Evolutionary conservation across 352 stramenopile species (phyloP), one percentile per base, ranked within the genome.

Genomic region (Albugo laibachii): DNA sequence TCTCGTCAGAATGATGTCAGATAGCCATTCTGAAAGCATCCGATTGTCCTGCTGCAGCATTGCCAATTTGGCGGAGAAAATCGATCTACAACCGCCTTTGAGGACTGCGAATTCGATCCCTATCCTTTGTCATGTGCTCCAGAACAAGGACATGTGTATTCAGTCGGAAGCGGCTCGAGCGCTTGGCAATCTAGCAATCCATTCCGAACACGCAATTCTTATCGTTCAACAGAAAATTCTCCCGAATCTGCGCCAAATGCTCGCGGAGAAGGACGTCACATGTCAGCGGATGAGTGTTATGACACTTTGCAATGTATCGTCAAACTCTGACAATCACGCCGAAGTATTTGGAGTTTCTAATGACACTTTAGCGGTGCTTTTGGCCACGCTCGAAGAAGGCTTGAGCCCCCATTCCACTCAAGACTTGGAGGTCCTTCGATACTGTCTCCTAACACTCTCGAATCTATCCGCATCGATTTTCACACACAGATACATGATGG

Each of bases 231-330:
- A 87, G 43, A 88, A 85, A 12, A 83, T 80, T 5, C 66, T 92
- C 20, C 59, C 75, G 15, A 75, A 68, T 14, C 67, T 98, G 10
- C 61, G 97, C 12, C 64, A 74, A 39, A 76, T 97, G 31, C 63
- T 97, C 11, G 66, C 75, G 11, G 93, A 68, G 46, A 78, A 94
- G 54, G 80, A 95, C 15, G 64, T 93, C 18, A 76, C 94, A 45
- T 96, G 84, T 52, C 83, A 97, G 56, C 71, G 92, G 38, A 97
- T 97, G 89, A 83, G 84, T 4, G 76, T 84, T 35, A 96, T 98
- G 89, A 87, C 91, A 35, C 58, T 98, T 21, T 95, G 80, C 45
- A 98, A 97, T 51, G 54, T 97, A 15, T 86, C 74, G 16, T 94
- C 83, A 16, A 97, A 97, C 58, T 62, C 96, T 1, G 92, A 93